Evolutionary conservation across 2,329 filamentous ascomycete genomes (phyloP), one percentile per base, ranked within the genome.

Genomic region (Fusarium penzigii): DNA sequence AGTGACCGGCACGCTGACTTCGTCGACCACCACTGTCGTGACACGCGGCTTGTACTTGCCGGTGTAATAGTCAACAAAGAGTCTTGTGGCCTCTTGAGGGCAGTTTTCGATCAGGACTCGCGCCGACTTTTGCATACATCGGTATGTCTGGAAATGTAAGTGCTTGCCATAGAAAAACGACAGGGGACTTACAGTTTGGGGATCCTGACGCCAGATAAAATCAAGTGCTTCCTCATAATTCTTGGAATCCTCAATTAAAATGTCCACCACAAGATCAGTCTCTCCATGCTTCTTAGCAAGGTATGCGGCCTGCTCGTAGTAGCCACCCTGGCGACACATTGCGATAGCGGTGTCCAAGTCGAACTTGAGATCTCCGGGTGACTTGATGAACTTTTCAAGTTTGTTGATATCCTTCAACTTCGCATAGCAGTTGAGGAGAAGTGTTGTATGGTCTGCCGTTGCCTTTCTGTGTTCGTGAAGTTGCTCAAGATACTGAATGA

Each of bases 381-480:
- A 92, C 68, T 96, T 96, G 73, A 99, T 99, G 62, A 99, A 99
- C 20, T 89, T 88, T 67, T 99, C 93, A 7, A 99, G 79, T 73
- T 99, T 99, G 51, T 92, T 89, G 6, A 96, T 93, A 68, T 99
- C 94, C 70, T 99, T 99, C 14, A 97, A 77, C 68, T 99, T 99
- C 1, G 94, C 94, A 68, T 99, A 99, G 72, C 94, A 99, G 69
- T 99, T 99, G 41, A 99, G 76, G 1, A 99, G 79, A 11, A 99
- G 76, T 0, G 94, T 99, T 0, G 94, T 99, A 64, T 99, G 94
- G 61, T 99, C 94, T 2, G 92, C 88, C 2, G 93, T 97, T 0
- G 94, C 95, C 68, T 88, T 93, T 65, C 93, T 87, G 64, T 95
- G 91, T 57, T 97, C 92, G 66, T 99, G 94, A 14, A 99, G 78